Percentiles rank a stretch among this genome's conserved stretches.
Conservation (phyloP, 371 early-diverging fungal genomes). For the Catenaria anguillulae region DNA sequence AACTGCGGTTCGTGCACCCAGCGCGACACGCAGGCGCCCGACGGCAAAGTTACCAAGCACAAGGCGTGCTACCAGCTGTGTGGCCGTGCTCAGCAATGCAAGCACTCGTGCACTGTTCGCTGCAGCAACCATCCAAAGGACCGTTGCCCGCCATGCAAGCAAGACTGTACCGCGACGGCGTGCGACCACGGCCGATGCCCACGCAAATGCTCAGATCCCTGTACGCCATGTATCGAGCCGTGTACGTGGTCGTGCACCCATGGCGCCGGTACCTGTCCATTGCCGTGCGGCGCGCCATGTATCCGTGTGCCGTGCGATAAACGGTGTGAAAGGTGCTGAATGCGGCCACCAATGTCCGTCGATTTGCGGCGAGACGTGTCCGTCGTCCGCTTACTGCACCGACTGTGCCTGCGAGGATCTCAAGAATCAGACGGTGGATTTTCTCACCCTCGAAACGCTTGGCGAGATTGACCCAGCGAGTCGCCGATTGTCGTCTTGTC, state of each 20-base stretch:
- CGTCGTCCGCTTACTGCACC: conserved; percentile 21
- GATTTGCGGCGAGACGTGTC: conserved; percentile 37
- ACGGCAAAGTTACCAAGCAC: conserved; percentile 7
- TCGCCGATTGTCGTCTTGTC: conserved; percentile 23
- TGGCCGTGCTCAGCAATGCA: conserved; percentile 16
- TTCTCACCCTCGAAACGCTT: conserved; percentile 18
- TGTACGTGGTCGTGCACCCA: conserved; percentile 33
- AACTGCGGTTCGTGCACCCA: conserved; percentile 15
- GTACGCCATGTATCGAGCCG: conserved; percentile 24
- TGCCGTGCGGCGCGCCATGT: conserved; percentile 39
- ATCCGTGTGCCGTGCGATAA: conserved; percentile 32
- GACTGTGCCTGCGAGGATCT: conserved; percentile 7
- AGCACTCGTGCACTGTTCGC: conserved; percentile 12
- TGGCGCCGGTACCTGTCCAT: conserved; percentile 18
- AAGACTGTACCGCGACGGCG: conserved; percentile 14
- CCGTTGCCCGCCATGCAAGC: too few species aligned
- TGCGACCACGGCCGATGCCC: conserved; percentile 27
- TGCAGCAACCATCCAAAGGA: too few species aligned
- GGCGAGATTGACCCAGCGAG: conserved; percentile 21
- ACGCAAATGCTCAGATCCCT: conserved; percentile 18
- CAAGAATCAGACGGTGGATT: conserved; percentile 18
- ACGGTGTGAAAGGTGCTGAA: conserved; percentile 22
- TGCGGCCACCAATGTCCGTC: conserved; percentile 38
- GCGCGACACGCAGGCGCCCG: neutral
- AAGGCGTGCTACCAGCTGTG: conserved; percentile 14